phyloP scores from a whole-genome alignment of 2,329 filamentous ascomycete species.

The Ceratocystis albifundus region DNA sequence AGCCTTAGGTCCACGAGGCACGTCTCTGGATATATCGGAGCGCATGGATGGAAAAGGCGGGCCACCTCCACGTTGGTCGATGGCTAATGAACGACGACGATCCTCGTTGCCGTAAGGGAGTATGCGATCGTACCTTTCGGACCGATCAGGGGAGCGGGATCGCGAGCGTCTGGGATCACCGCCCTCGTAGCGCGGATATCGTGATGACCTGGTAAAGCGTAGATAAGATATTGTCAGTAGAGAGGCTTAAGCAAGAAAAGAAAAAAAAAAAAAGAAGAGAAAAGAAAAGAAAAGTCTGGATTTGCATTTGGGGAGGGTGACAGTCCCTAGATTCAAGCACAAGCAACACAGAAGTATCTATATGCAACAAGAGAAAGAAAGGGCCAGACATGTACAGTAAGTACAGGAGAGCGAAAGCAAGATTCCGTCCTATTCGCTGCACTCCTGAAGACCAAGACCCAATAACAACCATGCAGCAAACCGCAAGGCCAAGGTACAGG shows the following conservation, averaged over 20 bases:
- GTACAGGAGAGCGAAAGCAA: not conserved
- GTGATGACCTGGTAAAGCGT: slow-evolving; percentile 35
- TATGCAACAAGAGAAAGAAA: not conserved
- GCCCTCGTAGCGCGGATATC: slow-evolving; percentile 49
- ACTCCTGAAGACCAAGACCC: not conserved
- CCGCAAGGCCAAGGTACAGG: slow-evolving; percentile 4
- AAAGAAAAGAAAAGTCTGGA: not conserved
- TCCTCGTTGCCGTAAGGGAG: slow-evolving; percentile 52
- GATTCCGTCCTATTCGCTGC: not conserved
- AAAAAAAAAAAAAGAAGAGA: too few species aligned
- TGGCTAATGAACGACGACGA: slow-evolving; percentile 52
- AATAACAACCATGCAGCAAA: slow-evolving; percentile 12
- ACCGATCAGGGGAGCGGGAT: slow-evolving; percentile 57
- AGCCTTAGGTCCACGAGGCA: slow-evolving; percentile 74
- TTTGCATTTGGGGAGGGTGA: not conserved
- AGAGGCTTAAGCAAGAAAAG: not conserved
- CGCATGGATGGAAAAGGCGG: slow-evolving; percentile 49
- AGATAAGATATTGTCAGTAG: not conserved
- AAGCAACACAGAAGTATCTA: not conserved
- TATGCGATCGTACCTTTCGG: slow-evolving; percentile 49
- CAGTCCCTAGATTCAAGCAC: not conserved
- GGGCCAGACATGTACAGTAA: not conserved
- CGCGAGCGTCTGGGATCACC: slow-evolving; percentile 48
- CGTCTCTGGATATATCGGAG: slow-evolving; percentile 46
- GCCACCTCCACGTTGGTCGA: slow-evolving; percentile 37